Base-by-base conservation (phyloP, 805 yeast genomes). In the Pichia kluyveri region DNA sequence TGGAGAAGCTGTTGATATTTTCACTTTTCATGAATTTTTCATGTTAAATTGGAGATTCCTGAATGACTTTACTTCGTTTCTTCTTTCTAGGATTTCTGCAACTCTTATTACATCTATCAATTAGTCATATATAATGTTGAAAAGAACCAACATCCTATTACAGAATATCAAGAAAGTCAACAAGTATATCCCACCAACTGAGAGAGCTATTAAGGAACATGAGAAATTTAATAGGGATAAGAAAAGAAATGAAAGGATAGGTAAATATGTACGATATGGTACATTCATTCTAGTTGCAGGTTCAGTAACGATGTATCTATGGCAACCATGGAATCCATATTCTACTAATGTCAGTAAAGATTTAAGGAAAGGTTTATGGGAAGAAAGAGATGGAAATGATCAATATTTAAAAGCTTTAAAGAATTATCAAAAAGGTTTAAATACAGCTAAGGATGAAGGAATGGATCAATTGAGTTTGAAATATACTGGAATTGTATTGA, bases 401-500 rank as follows among this genome's bases (percentile, higher is more conserved):
- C 83, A 86, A 60, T 83, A 76, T 64, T 70, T 75, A 46, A 69
- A 77, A 51, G 96, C 97, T 0, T 68, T 88, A 50, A 74, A 76
- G 49, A 71, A 75, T 56, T 91, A 90, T 64, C 73, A 86, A 41
- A 82, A 83, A 53, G 96, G 96, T 0, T 66, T 89, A 28, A 71
- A 78, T 30, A 73, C 77, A 52, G 82, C 88, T 38, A 74, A 80
- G 37, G 68, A 72, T 28, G 72, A 71, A 0, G 71, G 71, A 0
- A 61, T 87, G 67, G 76, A 78, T 52, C 75, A 74, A 11, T 56
- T 84, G 32, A 71, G 79, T 48, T 93, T 87, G 58, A 91, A 86
- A 58, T 90, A 86, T 62, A 90, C 97, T 0, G 96, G 97, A 0
- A 78, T 91, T 46, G 95, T 90, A 59, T 70, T 91, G 62, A 87